These are phyloP conservation scores for Dactylellina leptospora DNA, from an alignment of 2,329 filamentous ascomycete species.

Conservation along the genomic window DNA sequence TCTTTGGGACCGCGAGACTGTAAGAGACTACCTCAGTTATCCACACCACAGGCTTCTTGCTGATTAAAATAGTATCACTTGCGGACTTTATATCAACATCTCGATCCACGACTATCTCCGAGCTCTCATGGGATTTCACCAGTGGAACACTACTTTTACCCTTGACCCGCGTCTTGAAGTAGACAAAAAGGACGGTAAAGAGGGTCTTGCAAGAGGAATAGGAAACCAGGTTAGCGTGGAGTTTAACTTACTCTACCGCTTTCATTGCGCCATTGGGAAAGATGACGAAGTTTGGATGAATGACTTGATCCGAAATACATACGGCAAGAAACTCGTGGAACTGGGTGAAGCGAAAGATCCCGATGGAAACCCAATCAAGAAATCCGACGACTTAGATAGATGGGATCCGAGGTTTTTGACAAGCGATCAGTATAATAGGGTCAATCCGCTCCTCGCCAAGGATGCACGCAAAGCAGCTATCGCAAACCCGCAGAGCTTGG, in stretches of 20 bases:
- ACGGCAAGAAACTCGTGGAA: constrained; percentile 60
- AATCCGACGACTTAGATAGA: constrained; percentile 25
- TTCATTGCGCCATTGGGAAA: constrained; percentile 70
- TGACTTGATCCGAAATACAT: constrained; percentile 65
- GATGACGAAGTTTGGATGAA: constrained; percentile 72
- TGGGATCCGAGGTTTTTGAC: constrained; percentile 54
- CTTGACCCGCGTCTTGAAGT: constrained; percentile 72
- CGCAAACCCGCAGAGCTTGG: constrained; percentile 12
- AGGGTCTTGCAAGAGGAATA: constrained; percentile 65
- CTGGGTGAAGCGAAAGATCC: constrained; percentile 60
- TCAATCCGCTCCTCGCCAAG: constrained; percentile 32
- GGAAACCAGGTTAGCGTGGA: constrained; percentile 75
- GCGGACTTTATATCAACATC: constrained; percentile 69
- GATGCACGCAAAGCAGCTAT: constrained; percentile 19
- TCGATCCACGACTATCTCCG: constrained; percentile 69
- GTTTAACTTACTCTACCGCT: constrained; percentile 74
- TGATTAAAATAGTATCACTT: constrained; percentile 60
- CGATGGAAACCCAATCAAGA: constrained; percentile 23
- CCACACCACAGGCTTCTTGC: too few species aligned
- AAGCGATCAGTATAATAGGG: constrained; percentile 41
- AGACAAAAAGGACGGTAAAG: constrained; percentile 62
- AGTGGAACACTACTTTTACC: constrained; percentile 65
- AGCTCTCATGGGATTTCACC: constrained; percentile 70
- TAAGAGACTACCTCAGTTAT: too few species aligned
- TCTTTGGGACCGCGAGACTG: constrained; percentile 68